Conservation (phyloP, 805 yeast species). For the Myxozyma geophila region DNA sequence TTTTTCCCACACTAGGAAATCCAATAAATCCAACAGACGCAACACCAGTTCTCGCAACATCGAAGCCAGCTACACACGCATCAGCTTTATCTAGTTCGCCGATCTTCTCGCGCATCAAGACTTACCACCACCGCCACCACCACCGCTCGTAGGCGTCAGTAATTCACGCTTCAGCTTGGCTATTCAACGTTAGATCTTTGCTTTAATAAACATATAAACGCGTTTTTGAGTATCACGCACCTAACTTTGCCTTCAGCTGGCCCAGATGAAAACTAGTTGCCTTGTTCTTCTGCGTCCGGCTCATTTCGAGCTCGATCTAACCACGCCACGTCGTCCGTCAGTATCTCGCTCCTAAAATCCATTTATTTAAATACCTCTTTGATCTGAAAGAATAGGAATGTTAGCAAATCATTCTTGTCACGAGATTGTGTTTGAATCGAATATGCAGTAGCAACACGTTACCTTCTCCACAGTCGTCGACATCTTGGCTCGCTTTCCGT, state of each 20-base stretch:
- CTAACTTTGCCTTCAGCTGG: constrained; percentile 88
- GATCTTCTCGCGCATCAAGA: not conserved
- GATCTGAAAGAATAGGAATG: constrained; percentile 34
- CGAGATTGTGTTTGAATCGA: not conserved
- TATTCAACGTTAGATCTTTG: not conserved
- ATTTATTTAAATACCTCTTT: constrained; percentile 39
- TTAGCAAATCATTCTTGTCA: not conserved
- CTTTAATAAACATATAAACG: too few species aligned
- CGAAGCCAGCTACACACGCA: constrained; percentile 70
- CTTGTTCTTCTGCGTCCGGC: constrained; percentile 96
- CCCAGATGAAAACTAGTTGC: constrained; percentile 98
- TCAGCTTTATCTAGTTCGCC: not conserved
- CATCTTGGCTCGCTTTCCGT: constrained; percentile 49
- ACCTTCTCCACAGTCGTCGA: constrained; percentile 67
- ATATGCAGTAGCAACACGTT: constrained; percentile 14
- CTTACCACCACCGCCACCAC: constrained; percentile 82
- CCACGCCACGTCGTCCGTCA: not conserved
- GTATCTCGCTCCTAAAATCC: not conserved
- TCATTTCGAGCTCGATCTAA: constrained; percentile 36
- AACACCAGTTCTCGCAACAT: constrained; percentile 98
- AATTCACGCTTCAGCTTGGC: constrained; percentile 95
- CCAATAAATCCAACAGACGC: constrained; percentile 98
- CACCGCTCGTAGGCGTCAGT: constrained; percentile 67
- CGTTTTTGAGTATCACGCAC: constrained; percentile 1
- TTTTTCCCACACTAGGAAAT: constrained; percentile 88